These are phyloP conservation scores for Rhodomyrtus psidioides DNA, from an alignment of 441 rosid species.

Conservation along the genomic window DNA sequence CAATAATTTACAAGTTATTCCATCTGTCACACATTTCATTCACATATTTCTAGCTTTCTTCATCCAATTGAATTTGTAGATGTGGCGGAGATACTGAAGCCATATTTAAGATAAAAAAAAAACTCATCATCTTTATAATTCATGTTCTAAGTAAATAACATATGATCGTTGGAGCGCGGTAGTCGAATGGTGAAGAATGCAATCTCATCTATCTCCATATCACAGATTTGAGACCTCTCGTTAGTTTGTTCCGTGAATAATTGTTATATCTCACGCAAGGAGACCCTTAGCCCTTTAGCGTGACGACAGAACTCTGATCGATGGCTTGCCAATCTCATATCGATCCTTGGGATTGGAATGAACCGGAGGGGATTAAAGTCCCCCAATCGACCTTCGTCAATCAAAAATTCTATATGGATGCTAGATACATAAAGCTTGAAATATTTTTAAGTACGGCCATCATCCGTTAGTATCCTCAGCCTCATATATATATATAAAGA, in stretches of 20 bases:
- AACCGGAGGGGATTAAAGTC: neutral
- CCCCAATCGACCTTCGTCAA: neutral
- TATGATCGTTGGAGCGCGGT: neutral
- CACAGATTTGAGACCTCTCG: neutral
- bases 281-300: neutral
- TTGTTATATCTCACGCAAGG: neutral
- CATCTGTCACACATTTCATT: neutral
- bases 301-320: rapidly evolving
- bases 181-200: neutral
- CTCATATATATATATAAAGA: neutral
- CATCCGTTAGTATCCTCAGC: neutral
- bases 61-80: neutral
- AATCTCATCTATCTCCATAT: neutral
- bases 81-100: neutral
- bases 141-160: neutral
- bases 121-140: neutral
- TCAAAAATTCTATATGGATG: neutral
- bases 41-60: neutral
- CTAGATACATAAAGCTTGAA: neutral
- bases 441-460: neutral
- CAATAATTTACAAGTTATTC: neutral
- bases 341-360: neutral
- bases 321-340: neutral
- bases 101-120: neutral
- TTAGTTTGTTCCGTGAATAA: neutral